Evolutionary conservation across 1,284 basidiomycete species (phyloP), one percentile per base, ranked within the genome.

Genomic region (Rhodotorula sp.): DNA sequence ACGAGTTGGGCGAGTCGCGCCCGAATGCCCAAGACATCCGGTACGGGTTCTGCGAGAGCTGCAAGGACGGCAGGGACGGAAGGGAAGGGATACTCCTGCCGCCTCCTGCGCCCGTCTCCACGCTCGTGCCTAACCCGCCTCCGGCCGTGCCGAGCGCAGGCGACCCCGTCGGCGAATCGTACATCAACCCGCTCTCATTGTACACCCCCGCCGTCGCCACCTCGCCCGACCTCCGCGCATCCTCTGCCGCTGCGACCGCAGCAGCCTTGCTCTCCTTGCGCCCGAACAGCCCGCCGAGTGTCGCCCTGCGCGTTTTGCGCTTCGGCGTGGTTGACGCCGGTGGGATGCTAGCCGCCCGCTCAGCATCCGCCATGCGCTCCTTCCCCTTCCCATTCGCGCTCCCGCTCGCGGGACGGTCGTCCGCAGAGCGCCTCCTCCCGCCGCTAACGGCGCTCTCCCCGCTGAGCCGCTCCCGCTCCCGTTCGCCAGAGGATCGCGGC

Each of bases 1-100:
- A 62, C 4, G 34, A 46, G 13, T 12, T 13, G 19, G 63, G 63
- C 36, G 63, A 64, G 4, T 13, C 37, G 29, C 34, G 53, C 10
- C 68, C 69, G 57, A 71, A 73, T 5, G 55, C 66, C 74, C 74
- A 75, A 5, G 66, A 69, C 71, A 75, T 72, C 2, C 74, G 67
- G 58, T 70, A 74, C 12, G 73, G 73, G 34, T 68, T 61, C 32
- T 25, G 67, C 21, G 69, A 71, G 10, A 74, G 64, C 22, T 74
- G 73, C 7, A 73, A 48, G 1, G 60, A 63, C 19, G 71, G 74
- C 3, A 70, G 57, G 1, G 61, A 69, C 5, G 66, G 74, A 0
- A 71, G 58, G 4, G 66, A 66, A 1, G 72, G 68, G 8, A 70
- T 51, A 4, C 48, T 27, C 1, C 48, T n/a, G 2, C 6, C 39